A percentile compares a stretch with the other conserved stretches of the same genome.
Conservation (phyloP, 1,284 basidiomycete species). For the Rhodotorula sp. region DNA sequence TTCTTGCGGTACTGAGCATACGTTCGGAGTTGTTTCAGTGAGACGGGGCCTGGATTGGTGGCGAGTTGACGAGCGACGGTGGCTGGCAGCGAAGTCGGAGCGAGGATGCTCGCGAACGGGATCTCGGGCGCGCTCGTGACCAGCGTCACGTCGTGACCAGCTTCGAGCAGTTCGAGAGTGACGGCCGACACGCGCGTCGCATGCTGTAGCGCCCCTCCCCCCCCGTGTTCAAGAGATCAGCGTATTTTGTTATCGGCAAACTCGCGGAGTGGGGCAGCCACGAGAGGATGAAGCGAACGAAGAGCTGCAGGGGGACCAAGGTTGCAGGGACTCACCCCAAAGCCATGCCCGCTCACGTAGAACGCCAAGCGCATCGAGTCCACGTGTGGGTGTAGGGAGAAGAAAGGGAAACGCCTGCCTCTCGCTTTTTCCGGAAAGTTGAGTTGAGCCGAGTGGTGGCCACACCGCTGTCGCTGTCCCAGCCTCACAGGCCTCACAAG, state of each 20-base stretch:
- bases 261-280: neutral
- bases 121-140: slow-evolving; percentile 44
- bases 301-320: neutral
- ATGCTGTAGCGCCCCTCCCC: too few species aligned
- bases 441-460: too few species aligned
- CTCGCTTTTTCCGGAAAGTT: neutral
- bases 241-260: neutral
- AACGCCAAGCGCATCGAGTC: slow-evolving; percentile 20
- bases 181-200: slow-evolving; percentile 45
- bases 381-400: neutral
- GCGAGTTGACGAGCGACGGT: slow-evolving; percentile 6
- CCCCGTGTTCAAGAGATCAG: slow-evolving; percentile 5
- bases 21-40: neutral
- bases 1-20: slow-evolving; percentile 41
- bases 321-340: slow-evolving; percentile 21
- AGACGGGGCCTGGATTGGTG: neutral
- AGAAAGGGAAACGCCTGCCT: neutral
- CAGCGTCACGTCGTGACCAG: slow-evolving; percentile 43
- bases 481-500: too few species aligned
- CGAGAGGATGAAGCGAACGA: neutral
- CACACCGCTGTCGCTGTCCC: too few species aligned
- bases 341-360: slow-evolving; percentile 35
- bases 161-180: slow-evolving; percentile 39
- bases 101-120: slow-evolving; percentile 42
- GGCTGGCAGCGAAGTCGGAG: slow-evolving; percentile 28